These are phyloP conservation scores for Helianthus tuberosus DNA, from an alignment of 129 eudicot genomes.

Conservation along the genomic window DNA sequence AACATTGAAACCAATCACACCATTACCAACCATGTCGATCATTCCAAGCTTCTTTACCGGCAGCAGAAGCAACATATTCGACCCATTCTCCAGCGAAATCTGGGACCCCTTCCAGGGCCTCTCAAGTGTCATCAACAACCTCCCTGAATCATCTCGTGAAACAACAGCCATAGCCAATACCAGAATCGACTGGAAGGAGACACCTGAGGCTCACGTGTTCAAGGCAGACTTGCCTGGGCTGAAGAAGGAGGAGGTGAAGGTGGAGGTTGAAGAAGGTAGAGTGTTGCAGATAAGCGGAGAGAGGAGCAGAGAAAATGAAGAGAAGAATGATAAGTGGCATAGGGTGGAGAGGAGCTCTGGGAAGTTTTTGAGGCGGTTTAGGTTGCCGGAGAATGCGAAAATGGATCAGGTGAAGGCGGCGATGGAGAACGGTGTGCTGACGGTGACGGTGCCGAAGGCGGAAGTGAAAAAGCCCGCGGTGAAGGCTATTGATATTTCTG, in stretches of 20 bases:
- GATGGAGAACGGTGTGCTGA: slow-evolving; percentile 38
- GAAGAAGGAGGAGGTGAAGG: slow-evolving; percentile 41
- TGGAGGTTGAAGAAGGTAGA: slow-evolving; percentile 31
- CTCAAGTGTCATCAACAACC: slow-evolving; percentile 20
- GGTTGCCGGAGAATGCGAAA: slow-evolving; percentile 37
- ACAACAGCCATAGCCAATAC: slow-evolving; percentile 47
- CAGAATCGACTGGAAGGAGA: slow-evolving; percentile 49
- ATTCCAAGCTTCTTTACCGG: slow-evolving; percentile 55
- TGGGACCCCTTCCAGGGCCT: slow-evolving; percentile 62
- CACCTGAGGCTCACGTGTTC: slow-evolving; percentile 25
- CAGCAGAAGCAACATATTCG: slow-evolving; percentile 46
- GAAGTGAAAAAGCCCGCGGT: slow-evolving; percentile 44
- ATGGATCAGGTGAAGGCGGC: slow-evolving; percentile 29
- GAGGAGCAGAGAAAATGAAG: slow-evolving; percentile 30
- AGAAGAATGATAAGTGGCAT: slow-evolving; percentile 35
- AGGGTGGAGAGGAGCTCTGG: slow-evolving; percentile 37
- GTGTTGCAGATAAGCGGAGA: slow-evolving; percentile 37
- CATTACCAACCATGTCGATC: slow-evolving; percentile 47
- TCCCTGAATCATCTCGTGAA: slow-evolving; percentile 29
- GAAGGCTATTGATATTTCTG: slow-evolving; percentile 55
- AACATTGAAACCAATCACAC: background rate
- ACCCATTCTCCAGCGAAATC: slow-evolving; percentile 56
- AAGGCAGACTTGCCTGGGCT: slow-evolving; percentile 35
- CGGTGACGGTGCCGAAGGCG: slow-evolving; percentile 21
- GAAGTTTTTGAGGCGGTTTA: slow-evolving; percentile 38